Evolutionary conservation across 1,284 basidiomycete genomes (phyloP).

Genomic region (Anthracocystis setariae): DNA sequence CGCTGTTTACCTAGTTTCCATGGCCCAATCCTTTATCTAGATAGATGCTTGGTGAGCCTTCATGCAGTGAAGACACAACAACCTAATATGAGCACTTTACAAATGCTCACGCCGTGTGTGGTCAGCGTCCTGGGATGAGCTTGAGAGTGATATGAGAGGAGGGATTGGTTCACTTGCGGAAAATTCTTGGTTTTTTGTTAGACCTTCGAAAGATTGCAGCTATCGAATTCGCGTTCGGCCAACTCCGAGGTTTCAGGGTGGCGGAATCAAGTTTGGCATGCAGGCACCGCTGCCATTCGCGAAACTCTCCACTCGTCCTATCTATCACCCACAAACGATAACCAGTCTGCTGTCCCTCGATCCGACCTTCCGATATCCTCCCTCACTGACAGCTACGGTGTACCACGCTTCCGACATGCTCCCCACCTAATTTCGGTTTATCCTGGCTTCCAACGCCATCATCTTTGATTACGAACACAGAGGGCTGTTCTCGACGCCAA

Average conservation of each 20-base stretch:
- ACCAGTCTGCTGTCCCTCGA: not conserved
- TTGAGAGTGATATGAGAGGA: too few species aligned
- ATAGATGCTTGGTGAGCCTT: too few species aligned
- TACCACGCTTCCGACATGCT: not conserved
- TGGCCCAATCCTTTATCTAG: not conserved
- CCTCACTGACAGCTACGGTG: not conserved
- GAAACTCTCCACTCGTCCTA: not conserved
- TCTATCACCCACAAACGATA: not conserved
- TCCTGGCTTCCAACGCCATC: not conserved
- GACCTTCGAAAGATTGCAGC: not conserved
- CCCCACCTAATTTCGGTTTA: not conserved
- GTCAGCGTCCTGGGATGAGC: too few species aligned
- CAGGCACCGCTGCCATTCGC: not conserved
- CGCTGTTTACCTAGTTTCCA: conserved; percentile 26
- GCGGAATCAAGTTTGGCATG: conserved; percentile 14
- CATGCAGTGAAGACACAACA: too few species aligned
- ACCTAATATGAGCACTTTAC: not conserved
- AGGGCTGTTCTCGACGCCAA: not conserved
- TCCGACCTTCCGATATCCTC: not conserved
- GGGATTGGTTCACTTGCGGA: too few species aligned
- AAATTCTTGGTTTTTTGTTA: conserved; percentile 8
- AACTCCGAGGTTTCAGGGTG: conserved; percentile 26
- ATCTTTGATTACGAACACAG: not conserved
- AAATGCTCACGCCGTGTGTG: not conserved
- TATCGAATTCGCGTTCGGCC: conserved; percentile 12